Conservation (phyloP, 768 basidiomycete species). For the Suillus variegatus region DNA sequence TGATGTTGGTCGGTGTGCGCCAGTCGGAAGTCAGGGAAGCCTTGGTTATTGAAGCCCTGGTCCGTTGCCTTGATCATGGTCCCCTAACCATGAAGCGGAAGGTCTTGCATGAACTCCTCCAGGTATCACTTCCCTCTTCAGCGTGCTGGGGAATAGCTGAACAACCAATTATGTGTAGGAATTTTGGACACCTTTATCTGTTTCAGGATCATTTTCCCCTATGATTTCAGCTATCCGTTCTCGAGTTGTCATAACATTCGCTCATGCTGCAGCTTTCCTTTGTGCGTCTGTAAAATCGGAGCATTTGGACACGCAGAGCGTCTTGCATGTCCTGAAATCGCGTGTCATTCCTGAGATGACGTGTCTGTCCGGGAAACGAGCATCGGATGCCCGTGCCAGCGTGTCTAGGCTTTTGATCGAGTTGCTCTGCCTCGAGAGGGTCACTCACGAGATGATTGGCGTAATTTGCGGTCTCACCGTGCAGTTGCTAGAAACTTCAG, state of each 20-base stretch:
- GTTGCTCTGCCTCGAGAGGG: slow-evolving; percentile 31
- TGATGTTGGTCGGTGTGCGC: slow-evolving; percentile 14
- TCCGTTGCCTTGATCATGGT: slow-evolving; percentile 52
- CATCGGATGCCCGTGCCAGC: slow-evolving; percentile 37
- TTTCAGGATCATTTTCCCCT: slow-evolving; percentile 27
- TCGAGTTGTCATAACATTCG: slow-evolving; percentile 46
- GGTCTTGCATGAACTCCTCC: slow-evolving; percentile 48
- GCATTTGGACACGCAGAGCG: slow-evolving; percentile 28
- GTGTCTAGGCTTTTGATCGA: slow-evolving; percentile 48
- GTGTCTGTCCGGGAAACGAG: slow-evolving; percentile 32
- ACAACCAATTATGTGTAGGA: neutral
- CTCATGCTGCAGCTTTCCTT: slow-evolving; percentile 21
- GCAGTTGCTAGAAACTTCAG: slow-evolving; percentile 43
- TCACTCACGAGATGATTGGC: slow-evolving; percentile 32
- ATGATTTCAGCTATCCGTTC: slow-evolving; percentile 47
- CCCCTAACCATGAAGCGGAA: slow-evolving; percentile 46
- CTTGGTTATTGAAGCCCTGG: slow-evolving; percentile 41
- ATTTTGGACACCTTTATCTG: slow-evolving; percentile 4
- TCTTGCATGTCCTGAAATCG: slow-evolving; percentile 42
- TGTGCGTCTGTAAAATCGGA: neutral
- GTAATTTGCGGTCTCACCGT: slow-evolving; percentile 30
- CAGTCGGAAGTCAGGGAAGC: slow-evolving; percentile 41
- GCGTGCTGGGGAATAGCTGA: neutral
- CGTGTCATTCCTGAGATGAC: slow-evolving; percentile 53
- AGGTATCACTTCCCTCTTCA: slow-evolving; percentile 36